These are phyloP conservation scores for Starmerella gropengiesseri DNA, from an alignment of 805 yeast genomes.

Conservation along the genomic window DNA sequence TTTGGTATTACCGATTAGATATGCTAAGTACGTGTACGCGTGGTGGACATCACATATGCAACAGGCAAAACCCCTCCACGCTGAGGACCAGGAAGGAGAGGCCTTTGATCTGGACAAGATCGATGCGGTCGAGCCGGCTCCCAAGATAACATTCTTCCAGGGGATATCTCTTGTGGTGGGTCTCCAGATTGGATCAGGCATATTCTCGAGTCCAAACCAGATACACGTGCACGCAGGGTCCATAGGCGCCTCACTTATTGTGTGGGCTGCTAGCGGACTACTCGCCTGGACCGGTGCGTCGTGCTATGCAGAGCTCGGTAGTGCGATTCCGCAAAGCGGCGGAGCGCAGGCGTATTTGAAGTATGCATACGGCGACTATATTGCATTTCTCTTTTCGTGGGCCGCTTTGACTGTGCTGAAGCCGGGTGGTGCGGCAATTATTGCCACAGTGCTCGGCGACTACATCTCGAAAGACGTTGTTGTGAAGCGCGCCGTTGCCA, in stretches of 20 bases:
- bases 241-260: slow-evolving; percentile 30
- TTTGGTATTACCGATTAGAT: too few species aligned
- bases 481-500: slow-evolving; percentile 29
- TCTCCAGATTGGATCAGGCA: slow-evolving; percentile 37
- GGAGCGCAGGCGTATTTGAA: slow-evolving; percentile 34
- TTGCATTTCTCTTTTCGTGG: slow-evolving; percentile 34
- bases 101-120: background rate
- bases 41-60: too few species aligned
- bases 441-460: slow-evolving; percentile 34
- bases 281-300: slow-evolving; percentile 38
- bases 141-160: slow-evolving; percentile 24
- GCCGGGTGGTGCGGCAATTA: slow-evolving; percentile 35
- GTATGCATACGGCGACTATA: slow-evolving; percentile 31
- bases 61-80: too few species aligned
- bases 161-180: slow-evolving; percentile 35
- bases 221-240: slow-evolving; percentile 33
- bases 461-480: slow-evolving; percentile 25
- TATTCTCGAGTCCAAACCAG: slow-evolving; percentile 35
- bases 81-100: background rate
- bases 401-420: slow-evolving; percentile 32
- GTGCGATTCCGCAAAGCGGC: slow-evolving; percentile 34
- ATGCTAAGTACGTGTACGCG: too few species aligned
- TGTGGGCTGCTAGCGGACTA: slow-evolving; percentile 34
- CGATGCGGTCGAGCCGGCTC: background rate
- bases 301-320: slow-evolving; percentile 35